phyloP scores from a whole-genome alignment of 2,329 filamentous ascomycete species.

The Thielaviopsis populi region DNA sequence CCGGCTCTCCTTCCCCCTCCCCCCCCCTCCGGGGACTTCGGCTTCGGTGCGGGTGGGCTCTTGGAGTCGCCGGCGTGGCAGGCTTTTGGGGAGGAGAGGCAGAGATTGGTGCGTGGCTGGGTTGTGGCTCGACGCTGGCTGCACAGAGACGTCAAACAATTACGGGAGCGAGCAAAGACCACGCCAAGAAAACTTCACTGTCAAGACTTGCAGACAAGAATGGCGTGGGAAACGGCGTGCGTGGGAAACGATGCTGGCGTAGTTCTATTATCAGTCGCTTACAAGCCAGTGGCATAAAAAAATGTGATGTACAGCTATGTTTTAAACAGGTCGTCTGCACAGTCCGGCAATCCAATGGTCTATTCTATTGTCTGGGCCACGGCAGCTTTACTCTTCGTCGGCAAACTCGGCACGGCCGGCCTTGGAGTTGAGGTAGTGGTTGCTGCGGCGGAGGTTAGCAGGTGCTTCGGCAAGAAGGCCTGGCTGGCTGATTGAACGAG shows the following conservation, averaged over 20 bases:
- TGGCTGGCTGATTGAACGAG: background rate
- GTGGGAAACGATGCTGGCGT: conserved; percentile 11
- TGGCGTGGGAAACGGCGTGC: background rate
- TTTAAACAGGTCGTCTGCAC: conserved; percentile 9
- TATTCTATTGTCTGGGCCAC: background rate
- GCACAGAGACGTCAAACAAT: background rate
- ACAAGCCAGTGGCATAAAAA: conserved; percentile 13
- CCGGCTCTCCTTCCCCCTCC: too few relatives aligned
- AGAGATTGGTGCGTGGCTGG: too few relatives aligned
- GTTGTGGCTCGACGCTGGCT: too few relatives aligned
- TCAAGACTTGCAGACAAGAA: background rate
- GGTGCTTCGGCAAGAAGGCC: background rate
- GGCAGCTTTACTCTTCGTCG: conserved; percentile 23
- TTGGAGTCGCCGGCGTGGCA: too few relatives aligned
- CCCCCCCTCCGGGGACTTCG: too few relatives aligned
- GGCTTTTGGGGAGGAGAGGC: too few relatives aligned
- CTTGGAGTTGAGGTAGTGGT: conserved; percentile 72
- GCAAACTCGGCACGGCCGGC: conserved; percentile 44
- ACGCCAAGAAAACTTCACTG: background rate
- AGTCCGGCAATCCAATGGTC: background rate
- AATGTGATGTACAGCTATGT: conserved; percentile 17
- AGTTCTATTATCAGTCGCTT: conserved; percentile 14
- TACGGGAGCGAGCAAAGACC: background rate
- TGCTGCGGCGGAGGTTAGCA: conserved; percentile 33
- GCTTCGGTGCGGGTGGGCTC: too few relatives aligned